Base-by-base conservation (phyloP, 805 yeast species). In the Wickerhamiella azyma region DNA sequence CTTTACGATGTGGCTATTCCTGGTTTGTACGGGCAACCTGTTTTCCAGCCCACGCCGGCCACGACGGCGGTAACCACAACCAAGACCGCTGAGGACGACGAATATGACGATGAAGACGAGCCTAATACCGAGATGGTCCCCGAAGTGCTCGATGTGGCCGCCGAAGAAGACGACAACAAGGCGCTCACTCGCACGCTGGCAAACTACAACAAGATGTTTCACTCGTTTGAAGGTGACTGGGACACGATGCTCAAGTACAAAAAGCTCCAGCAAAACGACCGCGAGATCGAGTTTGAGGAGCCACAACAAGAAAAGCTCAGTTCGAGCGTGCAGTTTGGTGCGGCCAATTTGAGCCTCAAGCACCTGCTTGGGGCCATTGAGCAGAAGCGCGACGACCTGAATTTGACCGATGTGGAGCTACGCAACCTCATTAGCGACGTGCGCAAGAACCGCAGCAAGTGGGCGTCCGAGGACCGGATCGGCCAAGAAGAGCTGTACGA, bases 401-500 rank as follows among this genome's bases (percentile, higher is more conserved):
- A 60, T 2, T 67, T 92, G 28, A 77, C 85, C 9, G 97, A 89
- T 57, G 68, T 75, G 47, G 97, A 92, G 59, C 72, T 92, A 47
- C 76, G 89, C 49, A 81, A 81, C 50, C 68, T 92, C 51, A 80
- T 92, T 45, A 75, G 84, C 72, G 98, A 92, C 59, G 97, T 92
- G 9, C 72, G 96, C 42, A 92, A 88, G 56, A 89, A 88, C 59
- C 69, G 97, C 49, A 94, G 97, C 0, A 92, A 92, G 64, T 92
- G 98, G 99, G 94, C 96, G 8, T 84, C 84, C 48, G 96, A 92
- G 59, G 94, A 88, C 48, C 72, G 83, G 50, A 79, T 92, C 38
- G 99, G 99, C 6, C 99, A 92, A 64, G 99, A 92, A 59, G 99
- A 94, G 61, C 71, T 92, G 18, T 92, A 92, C 58, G 98, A 94